Evolutionary conservation across 2,329 filamentous ascomycete genomes (phyloP), one percentile per base, ranked within the genome.

Genomic region (Venturia nashicola): DNA sequence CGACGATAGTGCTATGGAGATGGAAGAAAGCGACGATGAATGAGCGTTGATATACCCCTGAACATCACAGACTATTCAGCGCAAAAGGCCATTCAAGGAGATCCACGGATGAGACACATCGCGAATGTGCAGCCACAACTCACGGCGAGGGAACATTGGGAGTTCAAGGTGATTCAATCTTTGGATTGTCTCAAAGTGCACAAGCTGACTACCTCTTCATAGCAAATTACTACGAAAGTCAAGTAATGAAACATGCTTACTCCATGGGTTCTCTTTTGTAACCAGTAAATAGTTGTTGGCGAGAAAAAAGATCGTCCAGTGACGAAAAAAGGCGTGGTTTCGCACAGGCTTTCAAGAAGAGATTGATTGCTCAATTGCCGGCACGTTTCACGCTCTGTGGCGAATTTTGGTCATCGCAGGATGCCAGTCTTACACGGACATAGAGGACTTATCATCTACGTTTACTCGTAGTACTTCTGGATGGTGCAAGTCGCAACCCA

Each of bases 11-110:
- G 61, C 43, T 42, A 62, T 62, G 60, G 60, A 62, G 42, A 63
- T 63, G 61, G 61, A 63, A 20, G 61, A 63, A 48, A 63, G 61
- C 32, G 61, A 63, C 27, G 59, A 60, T 23, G 59, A 60, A 27
- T 60, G 59, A 60, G 51, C 7, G 20, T 55, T 32, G 27, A 36
- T 18, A 34, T 57, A 57, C 8, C 18, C 5, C 14, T 36, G 5
- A 16, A 57, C 16, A 18, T 8, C 27, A 36, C 2, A 57, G 14
- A 57, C 5, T 8, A 8, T 36, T 57, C 6, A 27, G 16, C 18
- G 51, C 8, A 57, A 2, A 36, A 9, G 32, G 27, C 11, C 27
- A 14, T n/a, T 27, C 6, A 57, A 9, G 51, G 8, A 6, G 18
- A n/a, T 12, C 16, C 32, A 36, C 51, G 32, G 51, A 57, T 27